Evolutionary conservation across 2,329 filamentous ascomycete species (phyloP).

Genomic region (Botrytis fabae): DNA sequence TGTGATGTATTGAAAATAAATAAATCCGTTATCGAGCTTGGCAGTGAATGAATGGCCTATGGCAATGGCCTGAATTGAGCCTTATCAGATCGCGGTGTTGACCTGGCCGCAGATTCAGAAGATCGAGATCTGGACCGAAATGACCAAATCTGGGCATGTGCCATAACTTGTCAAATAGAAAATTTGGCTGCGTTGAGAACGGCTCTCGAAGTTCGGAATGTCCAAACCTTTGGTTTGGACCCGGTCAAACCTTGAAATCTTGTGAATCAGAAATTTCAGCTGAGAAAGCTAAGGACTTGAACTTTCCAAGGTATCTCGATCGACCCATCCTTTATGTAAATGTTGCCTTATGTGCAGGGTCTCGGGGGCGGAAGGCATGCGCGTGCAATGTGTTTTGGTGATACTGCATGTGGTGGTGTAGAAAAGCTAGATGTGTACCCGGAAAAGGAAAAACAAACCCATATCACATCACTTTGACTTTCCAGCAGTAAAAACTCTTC

Average conservation of each 20-base stretch:
- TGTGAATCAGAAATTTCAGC: conserved; percentile 2
- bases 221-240: background rate
- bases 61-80: background rate
- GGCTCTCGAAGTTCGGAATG: too few relatives aligned
- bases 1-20: too few relatives aligned
- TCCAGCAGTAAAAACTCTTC: too few relatives aligned
- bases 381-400: background rate
- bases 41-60: background rate
- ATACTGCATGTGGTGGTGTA: background rate
- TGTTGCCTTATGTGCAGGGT: background rate
- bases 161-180: background rate
- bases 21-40: fast-evolving
- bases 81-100: background rate
- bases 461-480: too few relatives aligned
- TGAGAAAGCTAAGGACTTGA: background rate
- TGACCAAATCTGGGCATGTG: too few relatives aligned
- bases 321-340: background rate
- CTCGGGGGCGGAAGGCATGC: background rate
- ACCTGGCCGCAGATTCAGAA: background rate
- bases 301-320: background rate
- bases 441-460: background rate
- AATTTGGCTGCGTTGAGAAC: background rate
- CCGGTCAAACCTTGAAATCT: background rate
- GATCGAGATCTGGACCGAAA: background rate
- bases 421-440: background rate